A percentile compares a stretch with the other conserved stretches of the same genome.
Conservation (phyloP, 2,329 filamentous ascomycete species). For the Pleoardoris graminearum region DNA sequence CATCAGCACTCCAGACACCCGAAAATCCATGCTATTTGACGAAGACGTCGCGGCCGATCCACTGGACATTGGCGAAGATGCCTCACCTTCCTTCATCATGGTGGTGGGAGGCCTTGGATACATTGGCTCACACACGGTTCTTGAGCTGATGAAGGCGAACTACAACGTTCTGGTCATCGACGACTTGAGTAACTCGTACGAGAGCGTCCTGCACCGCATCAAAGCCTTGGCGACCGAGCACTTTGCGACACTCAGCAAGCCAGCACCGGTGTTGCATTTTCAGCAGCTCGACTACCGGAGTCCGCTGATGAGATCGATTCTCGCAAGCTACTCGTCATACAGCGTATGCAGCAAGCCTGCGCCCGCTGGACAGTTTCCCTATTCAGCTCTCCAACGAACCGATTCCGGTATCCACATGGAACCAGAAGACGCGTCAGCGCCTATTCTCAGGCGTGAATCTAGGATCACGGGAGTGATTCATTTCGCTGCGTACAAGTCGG, state of each 20-base stretch:
- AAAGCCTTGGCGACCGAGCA: conserved; percentile 41
- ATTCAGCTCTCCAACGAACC: conserved; percentile 31
- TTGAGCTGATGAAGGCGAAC: conserved; percentile 58
- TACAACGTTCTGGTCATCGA: conserved; percentile 57
- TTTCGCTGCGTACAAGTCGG: conserved; percentile 69
- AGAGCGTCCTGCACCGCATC: conserved; percentile 45
- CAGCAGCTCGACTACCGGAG: conserved; percentile 55
- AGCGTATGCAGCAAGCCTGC: conserved; percentile 25
- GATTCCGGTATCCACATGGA: conserved; percentile 40
- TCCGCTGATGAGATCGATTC: conserved; percentile 47
- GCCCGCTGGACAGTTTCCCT: conserved; percentile 34
- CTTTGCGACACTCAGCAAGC: conserved; percentile 45
- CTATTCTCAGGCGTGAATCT: conserved; percentile 44
- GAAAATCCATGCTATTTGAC: conserved; percentile 52
- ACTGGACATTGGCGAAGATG: conserved; percentile 43
- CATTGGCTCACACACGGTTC: conserved; percentile 60
- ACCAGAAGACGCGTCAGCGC: conserved; percentile 25
- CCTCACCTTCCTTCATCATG: conserved; percentile 50
- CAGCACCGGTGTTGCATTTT: conserved; percentile 52
- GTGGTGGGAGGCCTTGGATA: conserved; percentile 60
- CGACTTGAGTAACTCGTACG: conserved; percentile 52
- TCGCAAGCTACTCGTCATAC: conserved; percentile 48
- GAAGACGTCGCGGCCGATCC: conserved; percentile 51
- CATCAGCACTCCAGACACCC: conserved; percentile 50
- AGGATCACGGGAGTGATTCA: conserved; percentile 68